Conservation (phyloP, 352 stramenopile genomes). For the Blastocystis sp. region DNA sequence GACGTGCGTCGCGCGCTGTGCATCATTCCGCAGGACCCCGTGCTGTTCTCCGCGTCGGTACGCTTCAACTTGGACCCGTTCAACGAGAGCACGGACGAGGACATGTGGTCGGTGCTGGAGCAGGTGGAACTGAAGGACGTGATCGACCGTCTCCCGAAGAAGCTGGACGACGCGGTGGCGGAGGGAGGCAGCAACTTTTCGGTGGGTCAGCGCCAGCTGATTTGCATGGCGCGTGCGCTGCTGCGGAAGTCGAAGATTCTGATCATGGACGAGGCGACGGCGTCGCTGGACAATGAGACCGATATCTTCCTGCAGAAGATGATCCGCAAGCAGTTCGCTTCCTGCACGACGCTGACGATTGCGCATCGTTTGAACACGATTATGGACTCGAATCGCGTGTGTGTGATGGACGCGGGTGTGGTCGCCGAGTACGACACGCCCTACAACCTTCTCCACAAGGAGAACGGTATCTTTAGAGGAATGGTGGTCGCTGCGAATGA, state of each 20-base stretch:
- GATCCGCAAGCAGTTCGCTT: conserved; percentile 66
- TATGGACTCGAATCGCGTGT: conserved; percentile 72
- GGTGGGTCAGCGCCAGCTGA: conserved; percentile 71
- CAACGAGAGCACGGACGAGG: conserved; percentile 59
- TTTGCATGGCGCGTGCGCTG: conserved; percentile 73
- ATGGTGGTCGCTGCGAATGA: conserved; percentile 19
- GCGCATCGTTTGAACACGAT: conserved; percentile 75
- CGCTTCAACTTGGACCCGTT: conserved; percentile 76
- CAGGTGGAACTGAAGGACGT: conserved; percentile 48
- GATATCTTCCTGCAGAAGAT: conserved; percentile 61
- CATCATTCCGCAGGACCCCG: conserved; percentile 71
- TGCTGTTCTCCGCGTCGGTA: conserved; percentile 73
- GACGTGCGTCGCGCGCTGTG: conserved; percentile 68
- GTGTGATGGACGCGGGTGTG: conserved; percentile 70
- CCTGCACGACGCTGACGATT: conserved; percentile 74
- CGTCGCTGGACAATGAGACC: conserved; percentile 62
- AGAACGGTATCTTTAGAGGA: conserved; percentile 38
- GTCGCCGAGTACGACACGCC: conserved; percentile 71
- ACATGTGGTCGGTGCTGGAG: conserved; percentile 60
- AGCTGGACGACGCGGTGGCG: background rate
- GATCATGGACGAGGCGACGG: conserved; percentile 72
- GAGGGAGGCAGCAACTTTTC: conserved; percentile 70
- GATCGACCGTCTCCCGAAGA: background rate
- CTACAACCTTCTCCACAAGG: conserved; percentile 38
- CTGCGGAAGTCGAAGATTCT: conserved; percentile 70